Evolutionary conservation across 2,329 filamentous ascomycete species (phyloP).

Genomic region (Falciphora oryzae): DNA sequence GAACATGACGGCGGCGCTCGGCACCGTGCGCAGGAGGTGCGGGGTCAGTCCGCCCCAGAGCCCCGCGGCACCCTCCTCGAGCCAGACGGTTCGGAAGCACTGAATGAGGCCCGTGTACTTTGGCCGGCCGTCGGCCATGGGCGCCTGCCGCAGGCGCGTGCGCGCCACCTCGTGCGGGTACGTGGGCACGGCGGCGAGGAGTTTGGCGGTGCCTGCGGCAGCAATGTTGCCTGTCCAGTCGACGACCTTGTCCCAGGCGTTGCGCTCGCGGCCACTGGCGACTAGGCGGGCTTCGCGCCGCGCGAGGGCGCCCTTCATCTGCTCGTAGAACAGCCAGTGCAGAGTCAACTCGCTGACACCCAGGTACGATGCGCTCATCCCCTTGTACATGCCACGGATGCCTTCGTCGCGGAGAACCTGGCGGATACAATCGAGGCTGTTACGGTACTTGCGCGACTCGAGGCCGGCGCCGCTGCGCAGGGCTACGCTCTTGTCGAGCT

Average conservation of each 20-base stretch:
- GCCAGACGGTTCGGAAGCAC: constrained; percentile 82
- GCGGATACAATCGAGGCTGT: constrained; percentile 80
- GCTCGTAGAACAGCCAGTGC: constrained; percentile 93
- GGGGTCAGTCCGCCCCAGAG: constrained; percentile 89
- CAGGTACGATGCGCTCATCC: constrained; percentile 85
- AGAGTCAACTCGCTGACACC: constrained; percentile 85
- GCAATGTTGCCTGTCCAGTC: constrained; percentile 73
- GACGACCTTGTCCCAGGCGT: constrained; percentile 66
- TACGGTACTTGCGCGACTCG: constrained; percentile 67
- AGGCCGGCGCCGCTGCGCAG: constrained; percentile 45
- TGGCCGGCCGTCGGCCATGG: constrained; percentile 61
- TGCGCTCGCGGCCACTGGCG: constrained; percentile 56
- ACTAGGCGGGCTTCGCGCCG: constrained; percentile 54
- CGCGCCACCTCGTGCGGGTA: constrained; percentile 92
- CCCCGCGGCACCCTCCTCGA: constrained; percentile 79
- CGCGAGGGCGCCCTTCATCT: constrained; percentile 73
- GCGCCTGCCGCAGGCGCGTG: constrained; percentile 79
- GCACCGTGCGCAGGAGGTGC: constrained; percentile 85
- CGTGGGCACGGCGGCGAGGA: constrained; percentile 75
- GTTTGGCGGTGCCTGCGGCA: constrained; percentile 78
- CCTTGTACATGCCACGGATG: constrained; percentile 76
- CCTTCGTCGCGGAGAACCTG: constrained; percentile 80
- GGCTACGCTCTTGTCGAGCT: constrained; percentile 81
- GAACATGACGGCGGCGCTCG: constrained; percentile 93
- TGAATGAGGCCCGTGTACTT: constrained; percentile 88